Evolutionary conservation across 2,329 filamentous ascomycete species (phyloP), one percentile per base, ranked within the genome.

Genomic region (Pyrenochaeta sp.): DNA sequence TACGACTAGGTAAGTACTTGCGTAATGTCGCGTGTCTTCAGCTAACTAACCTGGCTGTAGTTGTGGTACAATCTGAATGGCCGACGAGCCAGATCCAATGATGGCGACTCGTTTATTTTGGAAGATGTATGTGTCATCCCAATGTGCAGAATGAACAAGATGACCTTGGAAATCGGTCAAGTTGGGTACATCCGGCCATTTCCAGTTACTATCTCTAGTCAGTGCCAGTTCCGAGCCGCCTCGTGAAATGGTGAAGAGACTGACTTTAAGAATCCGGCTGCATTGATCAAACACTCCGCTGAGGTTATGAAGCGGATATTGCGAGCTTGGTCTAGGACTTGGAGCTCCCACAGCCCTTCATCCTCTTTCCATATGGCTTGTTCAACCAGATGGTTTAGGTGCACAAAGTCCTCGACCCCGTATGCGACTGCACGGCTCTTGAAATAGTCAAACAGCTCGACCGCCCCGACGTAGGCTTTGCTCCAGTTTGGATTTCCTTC

Each of bases 371-470:
- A 40, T 20, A 10, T 11, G 10, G 36, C 36, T 7, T 14, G 3
- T 30, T 8, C 11, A 13, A 40, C 36, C 17, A 20, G 5, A 13
- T 14, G 3, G 4, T 40, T 11, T 8, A 40, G 22, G 13, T 31
- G 24, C 7, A 40, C 4, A 30, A 28, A 31, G 10, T 31, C 22
- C 11, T 11, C 15, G 4, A 40, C 10, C n/a, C 22, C 27, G 22
- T 30, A 40, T 6, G 19, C 27, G 6, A 4, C 13, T 4, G 27
- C 36, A 19, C 77, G 67, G 1, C 54, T 56, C 52, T 77, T 75
- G 51, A 77, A 69, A 46, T 79, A 78, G 11, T 61, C 50, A 58
- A 72, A 74, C 17, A 79, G 78, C 53, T 79, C 75, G 1, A 69
- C 65, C 0, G 72, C 68, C 15, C 68, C 68, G 4, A 71, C 73